phyloP scores from a whole-genome alignment of 1,139 yeast species.

The Yamadazyma trypodendri region DNA sequence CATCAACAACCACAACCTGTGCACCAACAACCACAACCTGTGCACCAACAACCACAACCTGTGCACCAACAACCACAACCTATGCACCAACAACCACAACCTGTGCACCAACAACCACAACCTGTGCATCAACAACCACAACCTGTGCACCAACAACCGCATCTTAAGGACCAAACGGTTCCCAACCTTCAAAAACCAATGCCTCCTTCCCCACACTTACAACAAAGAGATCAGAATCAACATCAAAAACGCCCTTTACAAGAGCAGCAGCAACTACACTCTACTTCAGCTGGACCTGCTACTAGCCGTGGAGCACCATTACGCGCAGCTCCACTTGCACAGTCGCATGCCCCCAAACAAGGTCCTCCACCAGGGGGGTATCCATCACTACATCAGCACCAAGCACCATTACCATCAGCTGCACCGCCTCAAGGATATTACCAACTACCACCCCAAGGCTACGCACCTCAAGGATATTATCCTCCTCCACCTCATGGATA shows the following conservation, averaged over 20 bases:
- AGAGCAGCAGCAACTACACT: neutral
- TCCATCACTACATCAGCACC: neutral
- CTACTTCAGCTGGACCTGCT: neutral
- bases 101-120: too few relatives aligned
- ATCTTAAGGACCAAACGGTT: neutral
- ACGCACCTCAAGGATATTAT: conserved; percentile 5
- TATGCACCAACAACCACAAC: neutral
- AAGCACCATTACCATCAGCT: conserved; percentile 3
- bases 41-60: too few relatives aligned
- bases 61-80: too few relatives aligned
- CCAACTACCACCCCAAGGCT: conserved; percentile 14
- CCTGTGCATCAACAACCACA: too few relatives aligned
- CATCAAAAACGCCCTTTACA: neutral
- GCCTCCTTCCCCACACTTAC: conserved; percentile 8
- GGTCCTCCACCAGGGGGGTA: neutral
- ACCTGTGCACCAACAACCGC: too few relatives aligned
- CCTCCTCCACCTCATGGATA: conserved; percentile 8
- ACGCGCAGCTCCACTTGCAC: neutral
- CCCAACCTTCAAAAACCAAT: conserved; percentile 10
- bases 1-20: too few relatives aligned
- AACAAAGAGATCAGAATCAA: neutral
- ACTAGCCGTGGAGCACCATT: neutral
- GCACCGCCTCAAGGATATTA: conserved; percentile 8
- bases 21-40: too few relatives aligned
- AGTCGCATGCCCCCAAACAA: neutral